Evolutionary conservation across 306 rosid species (phyloP), one percentile per base, ranked within the genome.

Genomic region (Potentilla sterilis): DNA sequence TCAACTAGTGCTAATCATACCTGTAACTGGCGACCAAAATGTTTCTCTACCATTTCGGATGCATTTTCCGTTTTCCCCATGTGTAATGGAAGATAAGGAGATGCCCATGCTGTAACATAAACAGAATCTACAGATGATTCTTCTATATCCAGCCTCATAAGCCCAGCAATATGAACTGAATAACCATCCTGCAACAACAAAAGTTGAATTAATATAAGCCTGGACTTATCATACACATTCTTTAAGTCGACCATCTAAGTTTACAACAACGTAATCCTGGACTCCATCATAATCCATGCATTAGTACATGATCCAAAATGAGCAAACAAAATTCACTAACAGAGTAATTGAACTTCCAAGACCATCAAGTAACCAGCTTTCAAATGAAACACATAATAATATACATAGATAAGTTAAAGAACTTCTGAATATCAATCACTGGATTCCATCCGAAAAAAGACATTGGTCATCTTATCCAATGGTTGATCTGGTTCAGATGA

Each of bases 31-130:
- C 52, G 82, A 19, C 98, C 97, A 82, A 95, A 92, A 86, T 95
- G 96, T 37, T 90, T 87, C 73, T 92, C 85, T 15, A 76, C 73
- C 82, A 95, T 87, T 82, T 83, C 83, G 68, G 44, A 1, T 58
- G 96, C 89, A 80, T 89, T 92, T 83, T 92, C 97, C 5, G 84
- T 76, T 86, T 92, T 95, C 22, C 98, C 97, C 98, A 95, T 86
- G 82, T 95, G 98, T 63, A 95, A 79, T 40, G 93, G 96, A 78
- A 92, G 96, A 81, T 87, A 86, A 77, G 90, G 86, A 75, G 98
- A 95, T 28, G 98, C 97, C 98, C 97, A 95, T 37, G 88, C 96
- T 0, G 95, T 88, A 71, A 95, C 83, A 78, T 92, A 95, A 28
- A 95, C 81, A 52, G 97, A 82, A 35, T 88, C 96, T 46, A 77